Conservation (phyloP, 768 basidiomycete genomes). For the Agaricus blazei region DNA sequence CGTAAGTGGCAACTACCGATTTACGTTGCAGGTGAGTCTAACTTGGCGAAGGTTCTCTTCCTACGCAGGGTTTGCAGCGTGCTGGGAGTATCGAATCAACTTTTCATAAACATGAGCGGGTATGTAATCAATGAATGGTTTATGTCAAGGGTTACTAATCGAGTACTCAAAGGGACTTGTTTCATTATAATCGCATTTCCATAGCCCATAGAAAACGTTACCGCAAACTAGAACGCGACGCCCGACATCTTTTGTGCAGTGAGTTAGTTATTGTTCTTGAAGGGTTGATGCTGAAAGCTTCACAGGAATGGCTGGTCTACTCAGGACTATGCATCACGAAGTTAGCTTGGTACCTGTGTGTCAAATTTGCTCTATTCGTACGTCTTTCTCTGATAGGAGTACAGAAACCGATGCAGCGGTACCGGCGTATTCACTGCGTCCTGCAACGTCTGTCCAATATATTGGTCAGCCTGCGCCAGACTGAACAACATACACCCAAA, state of each 20-base stretch:
- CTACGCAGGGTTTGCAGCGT: constrained; percentile 32
- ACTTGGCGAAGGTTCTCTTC: constrained; percentile 32
- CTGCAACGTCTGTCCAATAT: constrained; percentile 39
- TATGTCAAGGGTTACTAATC: background rate
- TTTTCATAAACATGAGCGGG: constrained; percentile 41
- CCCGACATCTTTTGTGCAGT: constrained; percentile 35
- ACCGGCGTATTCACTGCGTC: constrained; percentile 28
- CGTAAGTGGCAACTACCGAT: constrained; percentile 17
- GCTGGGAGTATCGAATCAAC: constrained; percentile 32
- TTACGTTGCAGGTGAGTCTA: background rate
- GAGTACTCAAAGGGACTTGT: constrained; percentile 25
- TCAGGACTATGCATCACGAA: constrained; percentile 41
- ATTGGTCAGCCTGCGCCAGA: constrained; percentile 40
- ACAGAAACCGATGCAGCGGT: constrained; percentile 44
- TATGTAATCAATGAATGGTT: constrained; percentile 12
- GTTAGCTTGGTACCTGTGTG: constrained; percentile 43
- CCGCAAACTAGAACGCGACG: constrained; percentile 35
- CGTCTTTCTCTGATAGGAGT: background rate
- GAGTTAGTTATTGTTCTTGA: background rate
- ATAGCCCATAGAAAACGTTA: constrained; percentile 25
- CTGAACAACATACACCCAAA: constrained; percentile 40
- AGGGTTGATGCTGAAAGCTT: background rate
- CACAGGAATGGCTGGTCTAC: constrained; percentile 25
- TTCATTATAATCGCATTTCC: constrained; percentile 20
- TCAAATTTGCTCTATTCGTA: background rate